A percentile compares a stretch with the other conserved stretches of the same genome.
These are phyloP conservation scores for Tricladium varicosporioides DNA, from an alignment of 2,329 filamentous ascomycete genomes.

Conservation along the genomic window DNA sequence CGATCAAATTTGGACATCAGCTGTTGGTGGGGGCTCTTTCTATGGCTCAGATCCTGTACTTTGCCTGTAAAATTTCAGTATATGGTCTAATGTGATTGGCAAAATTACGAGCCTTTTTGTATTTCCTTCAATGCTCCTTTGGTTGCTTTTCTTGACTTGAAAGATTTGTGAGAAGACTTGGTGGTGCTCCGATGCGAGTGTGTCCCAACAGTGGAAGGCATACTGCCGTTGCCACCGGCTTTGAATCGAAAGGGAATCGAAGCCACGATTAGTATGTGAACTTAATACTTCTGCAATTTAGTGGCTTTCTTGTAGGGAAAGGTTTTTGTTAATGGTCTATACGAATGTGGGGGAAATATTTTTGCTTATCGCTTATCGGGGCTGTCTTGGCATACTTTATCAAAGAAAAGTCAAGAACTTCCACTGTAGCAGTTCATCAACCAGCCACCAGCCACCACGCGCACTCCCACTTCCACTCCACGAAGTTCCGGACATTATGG, in stretches of 20 bases:
- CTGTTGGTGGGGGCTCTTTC: constrained; percentile 92
- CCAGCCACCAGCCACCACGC: background rate
- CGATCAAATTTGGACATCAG: constrained; percentile 97
- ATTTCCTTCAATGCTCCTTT: constrained; percentile 84
- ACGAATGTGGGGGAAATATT: constrained; percentile 15
- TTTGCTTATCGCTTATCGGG: constrained; percentile 15
- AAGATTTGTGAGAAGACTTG: constrained; percentile 83
- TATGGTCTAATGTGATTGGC: background rate
- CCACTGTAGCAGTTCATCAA: too few relatives aligned
- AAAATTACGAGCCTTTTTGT: constrained; percentile 64
- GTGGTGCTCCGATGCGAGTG: constrained; percentile 94
- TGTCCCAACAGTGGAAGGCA: constrained; percentile 66
- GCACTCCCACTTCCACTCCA: background rate
- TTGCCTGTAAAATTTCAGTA: constrained; percentile 59
- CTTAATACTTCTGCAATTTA: too few relatives aligned
- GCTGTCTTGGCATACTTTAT: constrained; percentile 1
- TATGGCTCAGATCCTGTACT: constrained; percentile 67
- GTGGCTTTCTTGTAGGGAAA: background rate
- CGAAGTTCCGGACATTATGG: constrained; percentile 12
- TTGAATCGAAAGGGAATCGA: constrained; percentile 86
- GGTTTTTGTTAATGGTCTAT: background rate
- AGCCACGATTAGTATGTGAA: constrained; percentile 48
- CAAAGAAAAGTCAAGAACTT: background rate
- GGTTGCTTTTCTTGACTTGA: constrained; percentile 87
- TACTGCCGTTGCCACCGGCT: constrained; percentile 68